These are phyloP conservation scores for Suillus plorans DNA, from an alignment of 768 basidiomycete species.

Conservation along the genomic window DNA sequence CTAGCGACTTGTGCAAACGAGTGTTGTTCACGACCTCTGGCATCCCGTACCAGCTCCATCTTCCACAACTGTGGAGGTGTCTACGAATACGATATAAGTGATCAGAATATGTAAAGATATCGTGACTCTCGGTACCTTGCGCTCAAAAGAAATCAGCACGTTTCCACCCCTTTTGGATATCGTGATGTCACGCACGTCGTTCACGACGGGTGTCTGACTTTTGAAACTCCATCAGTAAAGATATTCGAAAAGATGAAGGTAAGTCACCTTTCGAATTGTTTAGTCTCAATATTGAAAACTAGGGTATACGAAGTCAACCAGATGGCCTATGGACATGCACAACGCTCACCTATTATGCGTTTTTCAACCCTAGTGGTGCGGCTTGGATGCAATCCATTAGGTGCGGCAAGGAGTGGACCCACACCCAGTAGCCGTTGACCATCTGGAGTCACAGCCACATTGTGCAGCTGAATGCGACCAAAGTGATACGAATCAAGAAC, in stretches of 20 bases:
- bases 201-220: constrained; percentile 55
- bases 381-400: constrained; percentile 45
- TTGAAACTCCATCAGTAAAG: constrained; percentile 14
- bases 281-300: constrained; percentile 51
- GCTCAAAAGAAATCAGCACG: constrained; percentile 48
- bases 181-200: constrained; percentile 54
- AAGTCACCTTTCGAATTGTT: constrained; percentile 44
- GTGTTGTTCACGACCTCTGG: constrained; percentile 34
- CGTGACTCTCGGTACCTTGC: constrained; percentile 29
- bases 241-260: neutral
- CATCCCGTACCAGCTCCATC: constrained; percentile 60
- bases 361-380: constrained; percentile 51
- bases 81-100: constrained; percentile 30
- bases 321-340: neutral
- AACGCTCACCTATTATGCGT: constrained; percentile 47
- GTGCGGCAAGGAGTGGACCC: constrained; percentile 44
- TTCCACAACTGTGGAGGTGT: constrained; percentile 80
- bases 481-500: constrained; percentile 43
- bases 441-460: constrained; percentile 51
- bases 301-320: constrained; percentile 7
- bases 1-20: constrained; percentile 29
- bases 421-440: constrained; percentile 47
- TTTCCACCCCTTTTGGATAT: constrained; percentile 44
- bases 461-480: constrained; percentile 46
- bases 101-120: constrained; percentile 1